A percentile compares a stretch with the other conserved stretches of the same genome.
These are phyloP conservation scores for Potentilla sterilis DNA, from an alignment of 306 rosid genomes.

Conservation along the genomic window DNA sequence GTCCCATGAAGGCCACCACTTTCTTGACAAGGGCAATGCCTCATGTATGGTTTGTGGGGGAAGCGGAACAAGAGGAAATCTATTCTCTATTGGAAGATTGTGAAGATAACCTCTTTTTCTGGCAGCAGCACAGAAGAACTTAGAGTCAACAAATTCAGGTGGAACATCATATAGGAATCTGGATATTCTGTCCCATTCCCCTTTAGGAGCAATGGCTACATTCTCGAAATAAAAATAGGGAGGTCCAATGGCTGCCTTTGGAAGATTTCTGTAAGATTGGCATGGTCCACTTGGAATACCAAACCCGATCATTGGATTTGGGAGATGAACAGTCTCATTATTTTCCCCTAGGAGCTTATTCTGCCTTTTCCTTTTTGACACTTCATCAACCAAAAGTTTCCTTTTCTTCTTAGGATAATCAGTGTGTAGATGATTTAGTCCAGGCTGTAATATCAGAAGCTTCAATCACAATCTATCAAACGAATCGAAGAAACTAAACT, in stretches of 20 bases:
- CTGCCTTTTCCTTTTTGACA: constrained; percentile 55
- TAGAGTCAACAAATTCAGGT: constrained; percentile 93
- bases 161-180: constrained; percentile 73
- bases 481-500: background rate
- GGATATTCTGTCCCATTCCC: constrained; percentile 88
- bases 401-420: constrained; percentile 39
- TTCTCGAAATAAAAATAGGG: constrained; percentile 94
- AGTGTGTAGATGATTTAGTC: constrained; percentile 15
- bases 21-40: constrained; percentile 76
- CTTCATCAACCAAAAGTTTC: constrained; percentile 43
- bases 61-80: constrained; percentile 76
- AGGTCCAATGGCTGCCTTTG: constrained; percentile 70
- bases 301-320: constrained; percentile 88
- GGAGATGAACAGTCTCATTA: constrained; percentile 64
- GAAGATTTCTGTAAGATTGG: constrained; percentile 41
- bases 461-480: constrained; percentile 16
- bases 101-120: constrained; percentile 93
- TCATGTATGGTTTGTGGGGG: constrained; percentile 71
- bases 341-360: constrained; percentile 40
- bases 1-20: constrained; percentile 99
- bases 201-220: constrained; percentile 92
- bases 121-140: constrained; percentile 85
- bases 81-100: constrained; percentile 72
- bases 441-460: constrained; percentile 49
- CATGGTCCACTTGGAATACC: constrained; percentile 65